Conservation (phyloP, 2,329 filamentous ascomycete genomes). For the Aureobasidium mangrovei region DNA sequence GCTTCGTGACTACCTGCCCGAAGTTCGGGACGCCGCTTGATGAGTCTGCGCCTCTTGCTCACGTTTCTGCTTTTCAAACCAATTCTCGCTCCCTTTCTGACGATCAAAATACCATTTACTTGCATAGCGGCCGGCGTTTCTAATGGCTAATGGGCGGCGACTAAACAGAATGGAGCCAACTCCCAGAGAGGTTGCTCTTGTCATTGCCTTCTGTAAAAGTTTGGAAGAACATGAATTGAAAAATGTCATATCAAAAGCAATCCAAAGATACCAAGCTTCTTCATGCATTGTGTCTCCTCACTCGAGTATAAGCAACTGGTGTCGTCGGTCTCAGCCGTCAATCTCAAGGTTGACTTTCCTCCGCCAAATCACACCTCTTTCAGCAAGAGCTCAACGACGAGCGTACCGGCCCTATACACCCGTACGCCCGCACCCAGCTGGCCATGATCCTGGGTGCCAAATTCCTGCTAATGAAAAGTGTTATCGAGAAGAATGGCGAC, state of each 20-base stretch:
- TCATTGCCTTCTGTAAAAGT: too few relatives aligned
- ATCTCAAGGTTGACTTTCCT: too few relatives aligned
- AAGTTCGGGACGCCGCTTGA: conserved; percentile 1
- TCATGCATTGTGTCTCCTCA: too few relatives aligned
- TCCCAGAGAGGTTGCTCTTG: too few relatives aligned
- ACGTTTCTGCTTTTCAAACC: neutral
- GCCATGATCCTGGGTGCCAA: conserved; percentile 37
- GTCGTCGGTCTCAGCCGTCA: too few relatives aligned
- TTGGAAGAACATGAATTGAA: too few relatives aligned
- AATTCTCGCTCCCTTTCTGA: neutral
- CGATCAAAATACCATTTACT: neutral
- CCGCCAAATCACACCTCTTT: too few relatives aligned
- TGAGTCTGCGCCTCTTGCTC: neutral
- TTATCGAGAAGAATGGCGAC: conserved; percentile 36
- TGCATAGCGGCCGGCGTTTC: conserved; percentile 14
- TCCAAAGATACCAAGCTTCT: too few relatives aligned
- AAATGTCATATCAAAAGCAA: too few relatives aligned
- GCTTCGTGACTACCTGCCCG: conserved; percentile 54
- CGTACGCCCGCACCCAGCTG: conserved; percentile 37
- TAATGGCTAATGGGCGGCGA: conserved; percentile 16
- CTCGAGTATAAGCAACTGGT: too few relatives aligned
- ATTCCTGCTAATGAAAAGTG: conserved; percentile 33
- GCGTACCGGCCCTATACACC: conserved; percentile 25
- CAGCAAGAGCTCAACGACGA: conserved; percentile 36
- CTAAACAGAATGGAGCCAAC: too few relatives aligned